Evolutionary conservation across 331 rosid genomes (phyloP).

Genomic region (Quercus lobata): DNA sequence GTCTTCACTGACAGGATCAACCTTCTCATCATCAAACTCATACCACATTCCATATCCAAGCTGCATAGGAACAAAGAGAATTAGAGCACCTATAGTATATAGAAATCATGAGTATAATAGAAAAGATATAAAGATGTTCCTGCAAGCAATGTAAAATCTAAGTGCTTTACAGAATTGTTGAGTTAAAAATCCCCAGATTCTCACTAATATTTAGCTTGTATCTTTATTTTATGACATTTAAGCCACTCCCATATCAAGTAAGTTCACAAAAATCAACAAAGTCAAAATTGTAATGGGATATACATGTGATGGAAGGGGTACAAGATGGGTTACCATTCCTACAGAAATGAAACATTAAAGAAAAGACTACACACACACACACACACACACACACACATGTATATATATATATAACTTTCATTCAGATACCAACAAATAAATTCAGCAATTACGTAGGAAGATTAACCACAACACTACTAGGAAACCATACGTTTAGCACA

Average conservation of each 20-base stretch:
- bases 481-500: too few relatives aligned
- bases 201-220: not conserved
- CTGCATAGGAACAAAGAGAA: conserved; percentile 37
- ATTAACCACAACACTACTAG: too few relatives aligned
- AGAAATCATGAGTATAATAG: conserved; percentile 1
- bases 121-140: not conserved
- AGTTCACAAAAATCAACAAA: not conserved
- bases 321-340: too few relatives aligned
- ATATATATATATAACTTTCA: too few relatives aligned
- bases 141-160: not conserved
- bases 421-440: too few relatives aligned
- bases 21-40: conserved; percentile 78
- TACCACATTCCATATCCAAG: conserved; percentile 53
- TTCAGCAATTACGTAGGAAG: too few relatives aligned
- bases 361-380: too few relatives aligned
- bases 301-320: not conserved
- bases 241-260: not conserved
- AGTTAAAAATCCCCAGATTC: not conserved
- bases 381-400: too few relatives aligned
- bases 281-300: not conserved
- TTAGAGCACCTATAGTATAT: not conserved
- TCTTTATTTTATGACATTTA: not conserved
- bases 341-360: too few relatives aligned
- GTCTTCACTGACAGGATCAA: conserved; percentile 37
- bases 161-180: not conserved